phyloP scores from a whole-genome alignment of 306 rosid genomes.

The Medicago lupulina region DNA sequence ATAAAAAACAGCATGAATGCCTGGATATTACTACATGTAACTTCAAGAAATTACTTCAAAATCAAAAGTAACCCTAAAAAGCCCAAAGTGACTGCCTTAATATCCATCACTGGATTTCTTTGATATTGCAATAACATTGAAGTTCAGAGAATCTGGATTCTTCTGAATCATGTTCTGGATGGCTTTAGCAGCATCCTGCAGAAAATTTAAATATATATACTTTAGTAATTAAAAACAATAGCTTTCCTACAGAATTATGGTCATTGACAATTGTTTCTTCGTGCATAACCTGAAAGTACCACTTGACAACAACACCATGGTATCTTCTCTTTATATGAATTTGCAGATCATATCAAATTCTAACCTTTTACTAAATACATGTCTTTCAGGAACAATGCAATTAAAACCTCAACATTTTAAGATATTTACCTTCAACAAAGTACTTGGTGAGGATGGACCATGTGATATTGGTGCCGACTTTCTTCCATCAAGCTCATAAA shows the following conservation, averaged over 20 bases:
- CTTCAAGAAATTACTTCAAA: conserved; percentile 23
- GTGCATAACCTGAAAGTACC: conserved; percentile 1
- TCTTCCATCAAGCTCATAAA: conserved; percentile 94
- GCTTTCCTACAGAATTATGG: background rate
- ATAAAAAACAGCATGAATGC: conserved; percentile 33
- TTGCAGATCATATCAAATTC: conserved; percentile 28
- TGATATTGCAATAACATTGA: conserved; percentile 86
- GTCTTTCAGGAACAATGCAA: conserved; percentile 15
- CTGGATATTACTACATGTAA: conserved; percentile 18
- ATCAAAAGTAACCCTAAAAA: background rate
- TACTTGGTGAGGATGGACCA: conserved; percentile 71
- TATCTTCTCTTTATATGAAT: background rate
- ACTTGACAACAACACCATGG: background rate
- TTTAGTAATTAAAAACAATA: conserved; percentile 14
- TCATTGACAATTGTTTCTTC: background rate
- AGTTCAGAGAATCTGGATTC: conserved; percentile 76
- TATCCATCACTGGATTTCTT: conserved; percentile 53
- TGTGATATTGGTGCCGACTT: conserved; percentile 78
- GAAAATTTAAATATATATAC: background rate
- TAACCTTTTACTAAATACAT: background rate
- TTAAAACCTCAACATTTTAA: conserved; percentile 6
- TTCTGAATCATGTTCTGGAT: conserved; percentile 71
- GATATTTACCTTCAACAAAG: conserved; percentile 65
- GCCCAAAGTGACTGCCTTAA: conserved; percentile 25
- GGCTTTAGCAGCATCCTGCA: conserved; percentile 80